Base-by-base conservation (phyloP, 257 asterid species). In the Leptodermis oblonga region DNA sequence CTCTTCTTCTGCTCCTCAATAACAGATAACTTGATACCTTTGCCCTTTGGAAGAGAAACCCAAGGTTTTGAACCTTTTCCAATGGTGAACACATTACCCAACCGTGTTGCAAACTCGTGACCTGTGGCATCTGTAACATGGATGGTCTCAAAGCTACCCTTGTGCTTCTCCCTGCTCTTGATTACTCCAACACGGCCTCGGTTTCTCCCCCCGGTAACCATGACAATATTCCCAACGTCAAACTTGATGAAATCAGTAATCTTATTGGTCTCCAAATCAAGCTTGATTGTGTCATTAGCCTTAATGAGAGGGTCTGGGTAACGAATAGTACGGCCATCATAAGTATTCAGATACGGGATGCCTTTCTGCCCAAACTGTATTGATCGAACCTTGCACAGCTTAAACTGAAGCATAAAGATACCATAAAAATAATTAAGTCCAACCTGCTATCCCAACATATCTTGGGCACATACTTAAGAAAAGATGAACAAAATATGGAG, bases 191-290 rank as follows among this genome's bases (percentile, higher is more conserved):
- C 91, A 56, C 95, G 89, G 12, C 91, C 95, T 69, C 95, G 85
- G 80, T 88, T 88, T 75, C 95, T 88, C 70, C 95, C 91, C 14
- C 95, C 95, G 59, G 92, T 88, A 56, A 88, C 95, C 90, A 86
- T 84, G 63, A 88, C 92, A 65, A 88, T 88, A 56, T 88, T 88
- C 10, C 95, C 92, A 3, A 88, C 92, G 53, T 88, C 92, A 67
- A 86, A 88, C 81, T 88, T 88, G 80, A 88, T 84, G 78, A 84
- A 88, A 3, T 88, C 95, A 11, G 70, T 72, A 7, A 88, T 82
- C 41, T 86, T 88, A 78, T 81, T 79, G 31, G 77, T 71, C 70
- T 88, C 95, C 12, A 88, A 68, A 68, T 88, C 90, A 4, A 88
- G 82, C 34, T 88, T 88, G 78, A 88, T 79, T 48, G 92, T 88